phyloP scores from a whole-genome alignment of 129 eudicot species.

The Lactuca sativa region DNA sequence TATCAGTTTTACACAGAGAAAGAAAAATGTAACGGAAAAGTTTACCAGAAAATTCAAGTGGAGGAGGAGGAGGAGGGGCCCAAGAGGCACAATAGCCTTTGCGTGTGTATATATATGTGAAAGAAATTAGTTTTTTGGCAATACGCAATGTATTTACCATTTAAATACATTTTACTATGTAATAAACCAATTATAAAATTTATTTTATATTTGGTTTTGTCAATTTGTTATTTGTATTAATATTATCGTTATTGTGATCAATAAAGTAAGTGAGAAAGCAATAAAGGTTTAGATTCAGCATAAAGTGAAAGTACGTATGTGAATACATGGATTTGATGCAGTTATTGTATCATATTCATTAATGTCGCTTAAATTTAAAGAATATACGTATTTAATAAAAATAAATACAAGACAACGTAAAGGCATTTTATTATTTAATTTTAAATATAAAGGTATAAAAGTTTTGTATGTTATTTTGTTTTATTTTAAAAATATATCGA shows the following conservation, averaged over 20 bases:
- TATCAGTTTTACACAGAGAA: conserved; percentile 23
- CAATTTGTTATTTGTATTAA: too few species aligned
- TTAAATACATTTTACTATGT: background rate
- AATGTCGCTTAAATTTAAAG: background rate
- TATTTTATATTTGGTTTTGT: too few species aligned
- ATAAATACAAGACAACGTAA: too few species aligned
- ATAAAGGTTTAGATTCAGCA: background rate
- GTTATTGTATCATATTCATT: background rate
- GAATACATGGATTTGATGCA: background rate
- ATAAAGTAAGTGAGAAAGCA: background rate
- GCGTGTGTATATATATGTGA: background rate
- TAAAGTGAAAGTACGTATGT: background rate
- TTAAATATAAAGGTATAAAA: too few species aligned
- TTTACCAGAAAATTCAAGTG: conserved; percentile 6
- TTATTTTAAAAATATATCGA: too few species aligned
- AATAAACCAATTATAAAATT: background rate
- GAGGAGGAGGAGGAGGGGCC: conserved; percentile 20
- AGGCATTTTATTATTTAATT: too few species aligned
- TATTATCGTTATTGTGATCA: background rate
- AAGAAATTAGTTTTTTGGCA: background rate
- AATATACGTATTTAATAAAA: background rate
- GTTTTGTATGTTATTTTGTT: too few species aligned
- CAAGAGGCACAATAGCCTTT: conserved; percentile 11
- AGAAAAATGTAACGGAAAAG: conserved; percentile 25
- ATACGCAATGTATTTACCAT: background rate